These are phyloP conservation scores for Aleurites moluccanus DNA, from an alignment of 441 rosid genomes.

Conservation along the genomic window DNA sequence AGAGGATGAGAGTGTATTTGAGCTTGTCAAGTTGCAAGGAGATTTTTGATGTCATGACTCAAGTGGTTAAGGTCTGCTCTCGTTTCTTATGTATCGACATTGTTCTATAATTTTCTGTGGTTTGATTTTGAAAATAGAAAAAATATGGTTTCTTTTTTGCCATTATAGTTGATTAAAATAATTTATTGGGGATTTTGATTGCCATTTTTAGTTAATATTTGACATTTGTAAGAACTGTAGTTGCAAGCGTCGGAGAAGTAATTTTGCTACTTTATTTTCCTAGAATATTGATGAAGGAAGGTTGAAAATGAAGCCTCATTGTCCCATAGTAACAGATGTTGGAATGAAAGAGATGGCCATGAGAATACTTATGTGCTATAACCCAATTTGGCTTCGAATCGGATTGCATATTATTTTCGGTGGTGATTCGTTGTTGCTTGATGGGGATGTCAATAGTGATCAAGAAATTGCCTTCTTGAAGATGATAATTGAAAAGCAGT, in stretches of 20 bases:
- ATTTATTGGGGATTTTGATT: neutral
- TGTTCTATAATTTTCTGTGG: neutral
- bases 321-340: slow-evolving; percentile 86
- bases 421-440: slow-evolving; percentile 71
- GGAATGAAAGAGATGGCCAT: slow-evolving; percentile 82
- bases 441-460: slow-evolving; percentile 46
- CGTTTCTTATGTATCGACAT: neutral
- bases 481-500: slow-evolving; percentile 75
- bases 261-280: slow-evolving; percentile 19
- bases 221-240: neutral
- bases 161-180: slow-evolving; percentile 3
- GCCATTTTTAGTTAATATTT: neutral
- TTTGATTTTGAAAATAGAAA: neutral
- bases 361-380: slow-evolving; percentile 62
- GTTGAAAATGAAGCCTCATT: slow-evolving; percentile 78
- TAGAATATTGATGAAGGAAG: slow-evolving; percentile 94
- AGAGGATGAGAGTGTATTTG: slow-evolving; percentile 64
- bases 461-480: slow-evolving; percentile 69
- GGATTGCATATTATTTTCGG: slow-evolving; percentile 78
- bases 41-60: slow-evolving; percentile 61
- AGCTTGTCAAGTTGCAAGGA: slow-evolving; percentile 68
- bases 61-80: slow-evolving; percentile 60
- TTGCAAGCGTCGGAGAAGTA: neutral
- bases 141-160: neutral
- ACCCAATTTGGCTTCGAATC: slow-evolving; percentile 81